Base-by-base conservation (phyloP, 2,329 filamentous ascomycete species). In the Neurospora sp. region DNA sequence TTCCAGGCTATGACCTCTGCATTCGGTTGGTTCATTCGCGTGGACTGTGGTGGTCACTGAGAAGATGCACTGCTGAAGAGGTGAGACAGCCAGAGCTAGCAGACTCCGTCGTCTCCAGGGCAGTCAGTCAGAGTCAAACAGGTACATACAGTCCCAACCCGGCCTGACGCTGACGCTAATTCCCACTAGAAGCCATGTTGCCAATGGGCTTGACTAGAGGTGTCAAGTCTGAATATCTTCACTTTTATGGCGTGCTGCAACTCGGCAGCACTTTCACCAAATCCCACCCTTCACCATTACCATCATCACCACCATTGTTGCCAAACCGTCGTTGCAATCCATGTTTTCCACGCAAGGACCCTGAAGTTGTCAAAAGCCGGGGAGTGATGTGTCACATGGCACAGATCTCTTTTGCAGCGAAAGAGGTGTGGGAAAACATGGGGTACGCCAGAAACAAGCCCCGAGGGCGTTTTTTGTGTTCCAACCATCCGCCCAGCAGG, bases 371-470 rank as follows among this genome's bases (percentile, higher is more conserved):
- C 76, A 74, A 70, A 73, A 74, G 62, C 74, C 77, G 77, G 77
- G 72, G 69, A 70, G 73, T 80, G 80, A 83, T 78, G 75, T 79
- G 80, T 84, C 82, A 84, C 81, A 81, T 84, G 77, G 75, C 79
- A 85, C 83, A 82, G 83, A 85, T 85, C 83, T 83, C 75, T 74
- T 77, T 77, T 75, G 76, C 77, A 77, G 75, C 75, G 76, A 71
- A 70, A 74, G 73, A 75, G 72, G 76, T 74, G 75, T 76, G 75
- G 74, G 68, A 75, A 73, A 71, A 73, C 72, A 76, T 77, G 76
- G 78, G 76, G 75, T 76, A 77, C 76, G 77, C 73, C 75, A 74
- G 28, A 62, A 67, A 68, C 71, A 71, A 72, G 71, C 75, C 74
- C 74, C 72, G 72, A 74, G 74, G 75, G 70, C 74, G 73, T 74